Evolutionary conservation across 2,329 filamentous ascomycete species (phyloP), one percentile per base, ranked within the genome.

Genomic region (Microcyclosporella mali): DNA sequence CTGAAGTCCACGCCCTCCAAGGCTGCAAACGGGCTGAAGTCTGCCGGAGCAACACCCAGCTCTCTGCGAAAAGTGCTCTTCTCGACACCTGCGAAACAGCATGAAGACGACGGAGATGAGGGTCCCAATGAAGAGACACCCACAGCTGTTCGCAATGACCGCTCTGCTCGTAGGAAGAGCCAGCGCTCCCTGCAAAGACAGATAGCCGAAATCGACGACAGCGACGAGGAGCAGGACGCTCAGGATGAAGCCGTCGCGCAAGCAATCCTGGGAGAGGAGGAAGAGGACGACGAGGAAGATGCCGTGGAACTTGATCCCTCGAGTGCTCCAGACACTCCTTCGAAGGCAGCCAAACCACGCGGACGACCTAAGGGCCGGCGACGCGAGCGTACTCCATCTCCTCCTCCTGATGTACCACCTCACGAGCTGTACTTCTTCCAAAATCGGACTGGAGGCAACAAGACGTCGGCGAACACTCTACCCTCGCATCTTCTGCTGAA

Each of bases 401-500:
- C 88, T 2, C 86, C 89, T 14, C 77, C 80, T 40, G 79, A 95
- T 56, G 74, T 97, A 2, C 85, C 89, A 4, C 75, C 89, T 0
- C 87, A 95, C 59, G 92, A 97, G 64, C 78, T 85, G 53, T 98
- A 94, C 69, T 97, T 98, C 64, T 86, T 84, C 59, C 87, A 97
- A 59, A 95, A 94, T 61, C 82, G 87, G 36, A 81, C 86, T 0
- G 88, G 87, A 2, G 77, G 81, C 3, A 73, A 79, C 33, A 89
- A 89, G 65, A 95, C 90, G 0, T 95, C 89, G 1, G 84, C 86
- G 60, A 92, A 92, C 52, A 94, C 81, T 0, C 72, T 97, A 4
- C 75, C 83, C 1, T 81, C 83, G 3, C 70, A 94, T 27, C 72
- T 79, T 3, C 71, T 95, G 9, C 79, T 97, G 43, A 88, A 85